Evolutionary conservation across 2,329 filamentous ascomycete genomes (phyloP).

Genomic region (Chrysoporthe cubensis): DNA sequence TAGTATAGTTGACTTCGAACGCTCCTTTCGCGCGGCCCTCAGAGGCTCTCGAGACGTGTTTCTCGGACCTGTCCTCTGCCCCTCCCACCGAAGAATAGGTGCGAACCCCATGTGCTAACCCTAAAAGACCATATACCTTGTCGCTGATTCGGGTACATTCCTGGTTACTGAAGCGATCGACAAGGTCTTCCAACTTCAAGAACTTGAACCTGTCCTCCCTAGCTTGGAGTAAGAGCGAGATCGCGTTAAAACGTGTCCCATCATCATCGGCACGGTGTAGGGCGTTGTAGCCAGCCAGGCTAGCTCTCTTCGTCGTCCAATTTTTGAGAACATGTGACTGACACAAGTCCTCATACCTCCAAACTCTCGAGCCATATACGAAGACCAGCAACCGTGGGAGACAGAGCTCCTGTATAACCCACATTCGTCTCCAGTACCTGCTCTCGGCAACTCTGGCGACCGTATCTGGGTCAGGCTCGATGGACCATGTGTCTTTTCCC

Average conservation of each 20-base stretch:
- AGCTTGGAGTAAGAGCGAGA: background rate
- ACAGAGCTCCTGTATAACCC: slow-evolving; percentile 2
- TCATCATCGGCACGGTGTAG: background rate
- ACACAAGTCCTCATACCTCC: background rate
- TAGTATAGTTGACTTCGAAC: background rate
- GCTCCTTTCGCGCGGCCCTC: background rate
- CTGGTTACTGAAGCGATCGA: background rate
- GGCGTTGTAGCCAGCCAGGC: background rate
- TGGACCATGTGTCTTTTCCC: background rate
- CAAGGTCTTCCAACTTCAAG: background rate
- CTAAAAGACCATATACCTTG: background rate
- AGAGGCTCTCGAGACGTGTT: background rate
- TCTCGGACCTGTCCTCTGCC: background rate
- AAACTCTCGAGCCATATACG: background rate
- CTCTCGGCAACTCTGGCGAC: background rate
- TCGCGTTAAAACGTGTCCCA: background rate
- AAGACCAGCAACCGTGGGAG: slow-evolving; percentile 1
- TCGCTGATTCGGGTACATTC: background rate
- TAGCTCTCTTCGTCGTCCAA: background rate
- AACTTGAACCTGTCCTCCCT: slow-evolving; percentile 1
- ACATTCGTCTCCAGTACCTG: slow-evolving; percentile 5
- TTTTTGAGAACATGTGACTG: background rate
- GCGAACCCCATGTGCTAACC: background rate
- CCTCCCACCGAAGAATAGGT: background rate
- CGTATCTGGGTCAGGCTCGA: background rate